Conservation (phyloP, 2,329 filamentous ascomycete species). For the Fusarium sterilihyphosum region DNA sequence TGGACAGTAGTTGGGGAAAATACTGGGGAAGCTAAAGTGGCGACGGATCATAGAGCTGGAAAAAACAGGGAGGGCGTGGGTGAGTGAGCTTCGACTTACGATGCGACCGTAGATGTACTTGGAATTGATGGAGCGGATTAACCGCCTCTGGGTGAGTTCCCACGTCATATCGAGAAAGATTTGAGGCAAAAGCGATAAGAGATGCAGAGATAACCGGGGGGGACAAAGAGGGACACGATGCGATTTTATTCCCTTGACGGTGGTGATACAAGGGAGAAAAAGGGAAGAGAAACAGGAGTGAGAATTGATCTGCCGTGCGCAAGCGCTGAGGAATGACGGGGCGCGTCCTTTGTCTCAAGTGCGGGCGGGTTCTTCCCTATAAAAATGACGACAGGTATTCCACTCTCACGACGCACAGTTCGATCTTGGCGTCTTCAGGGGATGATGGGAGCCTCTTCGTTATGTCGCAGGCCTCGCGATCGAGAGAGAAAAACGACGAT, state of each 20-base stretch:
- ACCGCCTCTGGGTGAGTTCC: conserved; percentile 37
- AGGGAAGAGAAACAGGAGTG: neutral
- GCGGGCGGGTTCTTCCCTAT: conserved; percentile 13
- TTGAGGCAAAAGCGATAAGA: neutral
- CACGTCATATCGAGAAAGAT: conserved; percentile 25
- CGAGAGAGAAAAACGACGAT: neutral
- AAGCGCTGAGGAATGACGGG: conserved; percentile 29
- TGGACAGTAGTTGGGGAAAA: conserved; percentile 24
- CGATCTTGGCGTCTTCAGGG: conserved; percentile 14
- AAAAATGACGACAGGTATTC: conserved; percentile 33
- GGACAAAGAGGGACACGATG: neutral
- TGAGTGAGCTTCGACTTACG: conserved; percentile 16
- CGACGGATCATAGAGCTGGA: conserved; percentile 34
- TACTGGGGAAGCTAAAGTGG: conserved; percentile 33
- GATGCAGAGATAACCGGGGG: neutral
- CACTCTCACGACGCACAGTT: conserved; percentile 20
- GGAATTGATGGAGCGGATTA: conserved; percentile 37
- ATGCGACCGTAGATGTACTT: conserved; percentile 40
- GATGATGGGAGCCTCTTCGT: neutral
- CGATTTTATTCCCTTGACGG: conserved; percentile 1
- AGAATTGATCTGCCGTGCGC: conserved; percentile 1
- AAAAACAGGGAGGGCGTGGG: conserved; percentile 14
- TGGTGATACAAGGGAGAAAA: conserved; percentile 6
- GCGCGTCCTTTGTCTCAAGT: conserved; percentile 8
- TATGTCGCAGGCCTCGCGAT: neutral